These are phyloP conservation scores for Phialemoniopsis sp. DNA, from an alignment of 2,329 filamentous ascomycete species.

Conservation along the genomic window DNA sequence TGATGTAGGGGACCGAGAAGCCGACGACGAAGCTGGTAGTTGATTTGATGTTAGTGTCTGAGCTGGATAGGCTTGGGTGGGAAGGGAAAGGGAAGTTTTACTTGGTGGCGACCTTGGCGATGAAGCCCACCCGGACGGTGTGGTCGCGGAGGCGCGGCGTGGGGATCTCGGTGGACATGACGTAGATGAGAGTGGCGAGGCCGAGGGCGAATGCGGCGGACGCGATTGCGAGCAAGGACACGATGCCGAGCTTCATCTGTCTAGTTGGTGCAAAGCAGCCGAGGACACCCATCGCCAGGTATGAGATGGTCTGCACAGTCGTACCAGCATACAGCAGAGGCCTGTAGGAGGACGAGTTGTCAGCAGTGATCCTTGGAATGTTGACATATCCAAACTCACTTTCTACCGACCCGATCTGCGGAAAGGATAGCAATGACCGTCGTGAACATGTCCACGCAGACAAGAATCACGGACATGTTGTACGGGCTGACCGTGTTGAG, in stretches of 20 bases:
- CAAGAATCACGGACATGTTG: constrained; percentile 10
- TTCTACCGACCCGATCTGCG: too few relatives aligned
- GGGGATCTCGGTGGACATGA: constrained; percentile 15
- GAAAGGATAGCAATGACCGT: too few relatives aligned
- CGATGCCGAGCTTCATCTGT: constrained; percentile 4
- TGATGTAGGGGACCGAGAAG: constrained; percentile 19
- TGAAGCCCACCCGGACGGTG: constrained; percentile 18
- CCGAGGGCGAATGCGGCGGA: constrained; percentile 17
- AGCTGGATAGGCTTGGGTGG: too few relatives aligned
- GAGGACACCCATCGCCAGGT: constrained; percentile 30
- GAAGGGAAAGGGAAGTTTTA: too few relatives aligned
- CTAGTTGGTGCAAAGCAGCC: constrained; percentile 13
- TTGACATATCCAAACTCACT: too few relatives aligned
- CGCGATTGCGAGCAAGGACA: constrained; percentile 24
- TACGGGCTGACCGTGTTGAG: constrained; percentile 22
- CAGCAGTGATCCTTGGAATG: too few relatives aligned
- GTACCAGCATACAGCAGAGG: constrained; percentile 18
- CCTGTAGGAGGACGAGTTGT: not conserved
- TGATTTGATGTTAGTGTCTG: too few relatives aligned
- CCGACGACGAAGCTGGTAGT: constrained; percentile 4
- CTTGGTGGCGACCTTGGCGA: constrained; percentile 21
- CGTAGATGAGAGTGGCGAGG: constrained; percentile 15
- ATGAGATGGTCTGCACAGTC: constrained; percentile 17
- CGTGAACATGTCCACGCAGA: too few relatives aligned
- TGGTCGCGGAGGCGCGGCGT: constrained; percentile 15